Evolutionary conservation across 768 basidiomycete genomes (phyloP), one percentile per base, ranked within the genome.

Genomic region (Tylopilus subfusipes): DNA sequence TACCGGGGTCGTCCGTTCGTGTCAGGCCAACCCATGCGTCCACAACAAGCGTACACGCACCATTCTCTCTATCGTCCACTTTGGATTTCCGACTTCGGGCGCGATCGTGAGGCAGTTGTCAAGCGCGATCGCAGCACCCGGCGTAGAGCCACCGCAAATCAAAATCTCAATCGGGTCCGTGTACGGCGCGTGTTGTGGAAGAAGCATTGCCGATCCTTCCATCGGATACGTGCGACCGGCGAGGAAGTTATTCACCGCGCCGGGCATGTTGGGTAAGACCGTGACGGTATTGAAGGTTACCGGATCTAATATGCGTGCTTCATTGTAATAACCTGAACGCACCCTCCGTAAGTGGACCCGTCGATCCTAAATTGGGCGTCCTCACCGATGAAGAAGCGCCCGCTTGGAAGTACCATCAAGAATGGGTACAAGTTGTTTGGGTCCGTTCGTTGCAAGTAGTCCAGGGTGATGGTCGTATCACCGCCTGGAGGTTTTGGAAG

Each of bases 391-490:
- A 91, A 90, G 61, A 92, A 71, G 31, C 78, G 77, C 2, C 81
- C 81, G 42, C 83, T 84, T 0, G 90, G 88, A 16, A 92, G 77
- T 8, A 90, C 76, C 50, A 85, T 68, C 31, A 91, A 70, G 75
- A 88, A 91, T 0, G 90, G 89, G 62, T 92, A 92, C 46, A 92
- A 68, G 61, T 90, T 90, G 63, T 88, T 83, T 1, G 90, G 90
- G 62, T 91, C 85, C 5, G 90, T 90, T 25, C 87, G 77, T 31
- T 73, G 65, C 30, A 91, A 73, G 74, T 82, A 90, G 55, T 86
- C 84, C 49, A 90, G 76, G 46, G 81, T 75, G 49, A 86, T 52
- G 11, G 75, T 72, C 0, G 87, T 89, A 48, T 76, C 73, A 18
- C 85, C 88, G 2, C 88, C 89, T 0, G 65, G 65, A 10, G 85